Evolutionary conservation across 2,329 filamentous ascomycete genomes (phyloP).

Genomic region (Penicillium sp.): DNA sequence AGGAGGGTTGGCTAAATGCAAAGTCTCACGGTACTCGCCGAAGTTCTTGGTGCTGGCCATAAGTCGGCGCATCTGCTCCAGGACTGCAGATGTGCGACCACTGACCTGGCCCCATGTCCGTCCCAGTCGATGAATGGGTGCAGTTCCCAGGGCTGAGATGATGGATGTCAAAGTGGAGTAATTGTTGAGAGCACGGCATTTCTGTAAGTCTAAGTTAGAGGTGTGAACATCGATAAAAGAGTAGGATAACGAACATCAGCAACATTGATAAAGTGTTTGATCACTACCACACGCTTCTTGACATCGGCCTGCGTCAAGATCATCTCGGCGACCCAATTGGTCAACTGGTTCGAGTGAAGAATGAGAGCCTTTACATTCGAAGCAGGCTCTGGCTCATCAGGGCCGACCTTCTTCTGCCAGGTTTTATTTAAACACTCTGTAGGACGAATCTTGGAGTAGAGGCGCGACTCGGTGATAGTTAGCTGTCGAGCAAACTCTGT

Average conservation of each 20-base stretch:
- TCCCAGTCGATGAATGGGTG: slow-evolving; percentile 88
- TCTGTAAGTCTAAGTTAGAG: slow-evolving; percentile 52
- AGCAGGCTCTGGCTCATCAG: slow-evolving; percentile 70
- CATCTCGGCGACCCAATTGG: slow-evolving; percentile 99
- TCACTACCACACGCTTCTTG: slow-evolving; percentile 92
- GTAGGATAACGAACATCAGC: slow-evolving; percentile 67
- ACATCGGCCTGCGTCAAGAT: slow-evolving; percentile 92
- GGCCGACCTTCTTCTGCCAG: slow-evolving; percentile 91
- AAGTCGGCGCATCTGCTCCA: slow-evolving; percentile 88
- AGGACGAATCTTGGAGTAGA: slow-evolving; percentile 94
- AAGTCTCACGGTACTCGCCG: slow-evolving; percentile 87
- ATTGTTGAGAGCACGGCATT: slow-evolving; percentile 91
- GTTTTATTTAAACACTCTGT: slow-evolving; percentile 98
- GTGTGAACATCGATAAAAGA: neutral
- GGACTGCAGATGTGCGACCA: slow-evolving; percentile 70
- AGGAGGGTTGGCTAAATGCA: slow-evolving; percentile 90
- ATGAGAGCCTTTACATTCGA: slow-evolving; percentile 95
- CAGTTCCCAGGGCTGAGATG: slow-evolving; percentile 90
- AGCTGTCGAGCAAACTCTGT: slow-evolving; percentile 96
- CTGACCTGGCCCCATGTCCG: slow-evolving; percentile 94
- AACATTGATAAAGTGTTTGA: slow-evolving; percentile 96
- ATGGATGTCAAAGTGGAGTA: slow-evolving; percentile 97
- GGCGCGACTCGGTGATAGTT: slow-evolving; percentile 90
- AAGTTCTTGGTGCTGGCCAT: slow-evolving; percentile 99
- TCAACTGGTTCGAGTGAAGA: slow-evolving; percentile 96